A percentile compares a stretch with the other conserved stretches of the same genome.
Conservation (phyloP, 306 rosid species). For the Abrus pulchellus region DNA sequence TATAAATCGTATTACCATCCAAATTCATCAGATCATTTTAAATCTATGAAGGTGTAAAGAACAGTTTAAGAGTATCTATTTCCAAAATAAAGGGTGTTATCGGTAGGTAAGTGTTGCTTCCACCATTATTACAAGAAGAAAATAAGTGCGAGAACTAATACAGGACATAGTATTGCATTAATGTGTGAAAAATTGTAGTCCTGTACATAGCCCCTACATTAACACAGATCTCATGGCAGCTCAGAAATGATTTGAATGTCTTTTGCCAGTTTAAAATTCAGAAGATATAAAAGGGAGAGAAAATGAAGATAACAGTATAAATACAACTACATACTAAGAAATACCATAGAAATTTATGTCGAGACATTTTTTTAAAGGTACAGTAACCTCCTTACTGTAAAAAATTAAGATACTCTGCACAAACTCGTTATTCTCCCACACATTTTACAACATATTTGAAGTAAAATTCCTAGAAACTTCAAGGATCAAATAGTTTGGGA, state of each 20-base stretch:
- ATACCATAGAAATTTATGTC: too few relatives aligned
- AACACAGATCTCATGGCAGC: too few relatives aligned
- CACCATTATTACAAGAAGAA: constrained; percentile 32
- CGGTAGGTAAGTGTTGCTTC: constrained; percentile 15
- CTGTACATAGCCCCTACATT: too few relatives aligned
- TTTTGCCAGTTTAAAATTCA: too few relatives aligned
- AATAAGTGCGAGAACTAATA: constrained; percentile 33
- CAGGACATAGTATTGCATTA: not conserved
- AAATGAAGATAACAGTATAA: too few relatives aligned
- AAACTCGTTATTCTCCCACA: too few relatives aligned
- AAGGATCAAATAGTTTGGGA: constrained; percentile 6
- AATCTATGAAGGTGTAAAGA: constrained; percentile 1
- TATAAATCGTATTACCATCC: constrained; percentile 19
- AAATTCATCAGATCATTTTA: not conserved
- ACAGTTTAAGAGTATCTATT: constrained; percentile 14
- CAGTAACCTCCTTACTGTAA: too few relatives aligned
- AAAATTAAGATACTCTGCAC: too few relatives aligned
- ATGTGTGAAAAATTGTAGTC: not conserved
- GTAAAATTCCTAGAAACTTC: not conserved
- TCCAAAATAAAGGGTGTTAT: constrained; percentile 29
- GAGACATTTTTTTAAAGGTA: too few relatives aligned
- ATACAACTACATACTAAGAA: too few relatives aligned
- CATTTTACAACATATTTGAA: not conserved
- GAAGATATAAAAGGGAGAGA: too few relatives aligned
- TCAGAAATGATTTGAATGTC: too few relatives aligned